A percentile compares a stretch with the other conserved stretches of the same genome.
Evolutionary conservation across 495 filamentous ascomycete species (phyloP).

Genomic region (Penicillium paradoxum): DNA sequence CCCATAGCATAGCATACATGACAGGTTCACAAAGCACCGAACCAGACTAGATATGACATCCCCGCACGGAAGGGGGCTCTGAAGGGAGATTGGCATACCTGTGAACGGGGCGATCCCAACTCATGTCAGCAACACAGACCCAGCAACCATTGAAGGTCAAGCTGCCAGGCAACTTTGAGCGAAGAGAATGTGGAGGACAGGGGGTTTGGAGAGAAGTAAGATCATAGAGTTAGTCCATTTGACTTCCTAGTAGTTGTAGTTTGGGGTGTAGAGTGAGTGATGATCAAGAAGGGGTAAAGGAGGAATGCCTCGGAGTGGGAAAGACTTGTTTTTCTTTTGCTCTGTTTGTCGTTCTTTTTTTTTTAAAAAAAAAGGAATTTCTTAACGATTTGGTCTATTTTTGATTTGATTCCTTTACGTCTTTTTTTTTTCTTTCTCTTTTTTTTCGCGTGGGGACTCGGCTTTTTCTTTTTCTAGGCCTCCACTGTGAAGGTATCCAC

Average conservation of each 20-base stretch:
- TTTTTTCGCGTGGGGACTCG: slow-evolving; percentile 19
- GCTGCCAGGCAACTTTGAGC: slow-evolving; percentile 36
- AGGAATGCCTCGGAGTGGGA: slow-evolving; percentile 1
- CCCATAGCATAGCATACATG: background rate
- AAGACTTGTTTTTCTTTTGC: slow-evolving; percentile 40
- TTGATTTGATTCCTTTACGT: slow-evolving; percentile 3
- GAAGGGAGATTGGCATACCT: slow-evolving; percentile 51
- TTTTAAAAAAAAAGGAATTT: slow-evolving; percentile 16
- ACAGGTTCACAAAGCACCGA: background rate
- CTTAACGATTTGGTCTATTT: slow-evolving; percentile 9
- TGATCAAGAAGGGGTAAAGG: slow-evolving; percentile 4
- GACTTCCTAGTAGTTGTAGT: background rate
- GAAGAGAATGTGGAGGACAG: slow-evolving; percentile 26
- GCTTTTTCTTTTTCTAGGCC: slow-evolving; percentile 13
- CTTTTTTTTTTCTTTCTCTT: background rate
- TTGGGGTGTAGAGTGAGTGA: slow-evolving; percentile 3
- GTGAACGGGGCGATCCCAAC: slow-evolving; percentile 67
- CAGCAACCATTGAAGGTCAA: slow-evolving; percentile 41
- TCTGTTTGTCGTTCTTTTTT: slow-evolving; percentile 34
- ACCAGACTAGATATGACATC: slow-evolving; percentile 7
- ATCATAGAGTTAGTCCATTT: background rate
- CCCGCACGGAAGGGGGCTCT: slow-evolving; percentile 21
- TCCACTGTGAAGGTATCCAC: slow-evolving; percentile 11
- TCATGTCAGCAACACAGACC: slow-evolving; percentile 56
- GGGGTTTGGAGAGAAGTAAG: background rate